phyloP scores from a whole-genome alignment of 768 basidiomycete genomes.

The Lenzites betulinus region DNA sequence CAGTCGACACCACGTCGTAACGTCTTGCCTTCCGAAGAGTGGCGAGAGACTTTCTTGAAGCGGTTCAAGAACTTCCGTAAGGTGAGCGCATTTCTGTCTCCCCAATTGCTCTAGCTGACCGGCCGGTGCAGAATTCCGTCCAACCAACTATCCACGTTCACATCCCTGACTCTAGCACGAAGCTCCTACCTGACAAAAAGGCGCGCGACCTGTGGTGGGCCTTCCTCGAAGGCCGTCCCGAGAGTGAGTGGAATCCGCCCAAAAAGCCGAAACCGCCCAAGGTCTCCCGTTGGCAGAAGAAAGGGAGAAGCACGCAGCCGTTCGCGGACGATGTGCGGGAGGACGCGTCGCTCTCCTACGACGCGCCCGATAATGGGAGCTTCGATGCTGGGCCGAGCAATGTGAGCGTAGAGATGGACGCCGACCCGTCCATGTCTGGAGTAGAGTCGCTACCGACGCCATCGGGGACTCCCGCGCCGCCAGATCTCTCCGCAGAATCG shows the following conservation, averaged over 20 bases:
- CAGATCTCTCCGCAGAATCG: neutral
- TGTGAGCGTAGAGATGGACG: conserved; percentile 44
- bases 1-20: conserved; percentile 11
- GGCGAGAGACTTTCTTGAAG: conserved; percentile 58
- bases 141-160: conserved; percentile 61
- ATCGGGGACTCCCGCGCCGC: conserved; percentile 36
- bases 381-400: conserved; percentile 21
- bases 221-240: conserved; percentile 69
- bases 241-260: conserved; percentile 63
- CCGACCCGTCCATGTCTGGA: conserved; percentile 38
- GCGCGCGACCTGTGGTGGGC: conserved; percentile 82
- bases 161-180: conserved; percentile 33
- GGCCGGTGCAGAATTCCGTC: conserved; percentile 54
- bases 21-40: conserved; percentile 63
- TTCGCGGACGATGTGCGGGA: conserved; percentile 35
- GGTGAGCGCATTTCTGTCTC: conserved; percentile 38
- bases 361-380: conserved; percentile 13
- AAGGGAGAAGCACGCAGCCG: conserved; percentile 36
- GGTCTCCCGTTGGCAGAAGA: conserved; percentile 19
- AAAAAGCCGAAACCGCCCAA: conserved; percentile 39
- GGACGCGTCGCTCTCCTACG: conserved; percentile 13
- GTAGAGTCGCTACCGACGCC: conserved; percentile 45
- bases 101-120: neutral
- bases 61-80: conserved; percentile 69
- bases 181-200: conserved; percentile 65